Base-by-base conservation (phyloP, 306 rosid species). In the Prunus campanulata region DNA sequence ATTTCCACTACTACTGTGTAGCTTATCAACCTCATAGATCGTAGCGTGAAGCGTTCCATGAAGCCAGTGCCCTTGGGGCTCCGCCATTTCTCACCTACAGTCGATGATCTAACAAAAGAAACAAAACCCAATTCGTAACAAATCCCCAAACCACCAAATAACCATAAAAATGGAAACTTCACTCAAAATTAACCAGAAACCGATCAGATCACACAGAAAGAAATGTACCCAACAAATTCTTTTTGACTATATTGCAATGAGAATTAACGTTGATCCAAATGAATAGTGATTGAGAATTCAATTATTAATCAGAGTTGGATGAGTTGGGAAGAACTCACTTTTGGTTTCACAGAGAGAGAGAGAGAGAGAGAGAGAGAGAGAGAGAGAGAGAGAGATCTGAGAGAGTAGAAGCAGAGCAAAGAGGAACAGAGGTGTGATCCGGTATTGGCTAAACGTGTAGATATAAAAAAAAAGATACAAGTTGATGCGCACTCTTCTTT, bases 41-140 rank as follows among this genome's bases (percentile, higher is more conserved):
- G 98, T 90, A 39, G 74, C 98, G 54, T 95, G 98, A 68, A 95
- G 97, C 75, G 90, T 92, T 0, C 98, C 98, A 64, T 95, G 98
- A 56, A 95, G 93, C 85, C 85, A 83, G 76, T 66, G 77, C 47
- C 82, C 65, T 78, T 84, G 20, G 9, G 68, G 13, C 49, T 73
- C 77, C 52, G 93, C 92, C 98, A 95, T 94, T 80, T 84, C 68
- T 82, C 90, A 86, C 89, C 98, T 94, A 73, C 77, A 79, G n/a
- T 25, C 22, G 10, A 77, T 68, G 66, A 66, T 79, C 70, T 55
- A 68, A 52, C 70, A 68, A 70, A 42, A 77, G 30, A 10, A 75
- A 4, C 55, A 65, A 54, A 56, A 66, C 72, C 71, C 74, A 80
- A 39, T 57, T 61, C 13, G 29, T 30, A 78, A 85, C 70, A 32